Conservation (phyloP, 129 eudicot genomes). For the Erigeron canadensis region DNA sequence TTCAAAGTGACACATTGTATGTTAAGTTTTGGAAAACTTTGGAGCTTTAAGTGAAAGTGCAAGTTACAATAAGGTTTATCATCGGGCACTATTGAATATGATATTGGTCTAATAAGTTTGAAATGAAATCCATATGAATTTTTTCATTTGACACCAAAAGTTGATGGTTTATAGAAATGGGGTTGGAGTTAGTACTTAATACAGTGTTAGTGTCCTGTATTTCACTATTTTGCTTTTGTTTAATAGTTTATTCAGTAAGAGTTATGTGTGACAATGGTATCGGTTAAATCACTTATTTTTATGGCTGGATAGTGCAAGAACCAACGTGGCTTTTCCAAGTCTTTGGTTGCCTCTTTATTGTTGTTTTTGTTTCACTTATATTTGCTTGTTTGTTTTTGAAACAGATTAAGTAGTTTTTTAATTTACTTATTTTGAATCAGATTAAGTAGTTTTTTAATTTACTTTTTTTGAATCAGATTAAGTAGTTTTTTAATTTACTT, state of each 20-base stretch:
- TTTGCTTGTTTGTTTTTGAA: too few relatives aligned
- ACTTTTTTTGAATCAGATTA: too few relatives aligned
- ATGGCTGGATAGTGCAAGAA: neutral
- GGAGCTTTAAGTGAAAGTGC: neutral
- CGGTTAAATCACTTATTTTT: neutral
- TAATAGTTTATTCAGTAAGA: neutral
- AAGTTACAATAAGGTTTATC: neutral
- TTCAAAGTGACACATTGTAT: neutral
- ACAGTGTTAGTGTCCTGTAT: too few relatives aligned
- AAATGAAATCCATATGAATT: neutral
- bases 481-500: too few relatives aligned
- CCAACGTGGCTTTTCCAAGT: conserved; percentile 5
- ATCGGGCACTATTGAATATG: neutral
- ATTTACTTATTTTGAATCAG: too few relatives aligned
- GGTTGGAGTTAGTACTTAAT: neutral
- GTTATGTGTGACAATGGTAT: neutral
- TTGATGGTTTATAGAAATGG: neutral
- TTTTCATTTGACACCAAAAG: neutral
- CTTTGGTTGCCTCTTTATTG: neutral
- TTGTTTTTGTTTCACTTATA: too few relatives aligned
- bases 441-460: too few relatives aligned
- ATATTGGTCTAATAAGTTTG: neutral
- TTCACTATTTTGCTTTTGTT: neutral
- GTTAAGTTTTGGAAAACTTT: neutral
- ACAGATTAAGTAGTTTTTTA: too few relatives aligned